phyloP scores from a whole-genome alignment of 2,329 filamentous ascomycete species.

The Neodidymelliopsis sp. region DNA sequence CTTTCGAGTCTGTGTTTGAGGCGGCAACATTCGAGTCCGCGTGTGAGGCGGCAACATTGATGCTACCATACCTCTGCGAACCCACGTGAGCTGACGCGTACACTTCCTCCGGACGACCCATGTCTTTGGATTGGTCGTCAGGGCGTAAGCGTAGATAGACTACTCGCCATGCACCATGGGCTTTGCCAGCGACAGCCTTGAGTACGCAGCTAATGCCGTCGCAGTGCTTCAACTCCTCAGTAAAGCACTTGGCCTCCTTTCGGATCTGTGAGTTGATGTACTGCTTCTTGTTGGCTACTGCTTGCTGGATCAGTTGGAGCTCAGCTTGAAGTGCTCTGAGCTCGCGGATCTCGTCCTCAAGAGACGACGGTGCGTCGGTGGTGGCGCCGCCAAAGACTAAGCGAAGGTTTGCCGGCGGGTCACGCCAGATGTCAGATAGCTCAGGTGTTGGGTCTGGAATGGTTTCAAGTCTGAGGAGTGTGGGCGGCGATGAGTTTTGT shows the following conservation, averaged over 20 bases:
- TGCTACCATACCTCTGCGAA: conserved; percentile 28
- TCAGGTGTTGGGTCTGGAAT: conserved; percentile 40
- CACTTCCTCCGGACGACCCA: conserved; percentile 37
- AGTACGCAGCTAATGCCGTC: conserved; percentile 54
- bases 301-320: conserved; percentile 47
- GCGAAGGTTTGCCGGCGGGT: conserved; percentile 46
- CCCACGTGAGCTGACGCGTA: conserved; percentile 30
- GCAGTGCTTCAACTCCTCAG: conserved; percentile 52
- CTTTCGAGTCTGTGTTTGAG: conserved; percentile 21
- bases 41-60: conserved; percentile 17
- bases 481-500: conserved; percentile 45
- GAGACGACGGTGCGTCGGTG: conserved; percentile 21
- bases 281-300: conserved; percentile 47
- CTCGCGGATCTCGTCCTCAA: conserved; percentile 52
- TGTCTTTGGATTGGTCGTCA: conserved; percentile 27
- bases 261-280: conserved; percentile 42
- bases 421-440: conserved; percentile 46
- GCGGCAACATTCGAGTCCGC: conserved; percentile 18
- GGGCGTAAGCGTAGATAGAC: conserved; percentile 41
- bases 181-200: conserved; percentile 48
- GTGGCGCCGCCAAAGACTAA: conserved; percentile 30
- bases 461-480: conserved; percentile 46
- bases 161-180: conserved; percentile 44
- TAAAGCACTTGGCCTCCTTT: conserved; percentile 42
- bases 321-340: conserved; percentile 51